Evolutionary conservation across 1,284 basidiomycete genomes (phyloP), one percentile per base, ranked within the genome.

Genomic region (Cryptococcus floricola): DNA sequence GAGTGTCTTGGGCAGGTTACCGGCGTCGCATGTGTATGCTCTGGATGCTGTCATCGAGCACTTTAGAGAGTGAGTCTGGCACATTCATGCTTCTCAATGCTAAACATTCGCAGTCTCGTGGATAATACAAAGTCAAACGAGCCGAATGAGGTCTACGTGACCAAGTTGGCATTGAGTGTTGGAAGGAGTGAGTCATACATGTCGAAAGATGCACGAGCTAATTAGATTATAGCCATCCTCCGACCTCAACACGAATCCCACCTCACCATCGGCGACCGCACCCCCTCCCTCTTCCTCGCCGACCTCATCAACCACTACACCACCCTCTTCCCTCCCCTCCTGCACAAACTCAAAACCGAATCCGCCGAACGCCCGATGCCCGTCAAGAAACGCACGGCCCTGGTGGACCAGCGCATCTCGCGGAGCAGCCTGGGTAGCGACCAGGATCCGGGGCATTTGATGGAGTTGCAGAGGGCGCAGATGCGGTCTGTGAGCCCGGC

Each of bases 81-180:
- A 44, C 18, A 9, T 18, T 25, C 25, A n/a, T 28, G 34, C 7
- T 34, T 48, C 28, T 37, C 10, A 4, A n/a, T 41, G 19, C 27
- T 50, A 18, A 48, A 27, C 18, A 37, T 44, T 28, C 27, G 50
- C 50, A 89, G 89, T 4, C 77, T 95, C 56, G 84, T 91, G 49
- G 81, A 83, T 16, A 81, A 80, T 2, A 92, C 90, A 6, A 81
- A 79, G 49, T 80, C 81, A 7, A 73, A 88, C 13, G 86, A 95
- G 69, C 60, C 81, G 0, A 82, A 87, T 66, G 86, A 89, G 57
- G 79, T 91, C 6, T 96, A 87, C 70, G 80, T 88, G 57, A 85
- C 87, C 45, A 97, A 97, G 77, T 79, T 97, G 47, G 88, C 89
- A 0, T 79, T 95, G 52, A 88, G 91, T 6, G 75, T 95, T 60